Percentiles rank a stretch among this genome's conserved stretches.
These are phyloP conservation scores for Boletus rubroflammeus DNA, from an alignment of 768 basidiomycete genomes.

Conservation along the genomic window DNA sequence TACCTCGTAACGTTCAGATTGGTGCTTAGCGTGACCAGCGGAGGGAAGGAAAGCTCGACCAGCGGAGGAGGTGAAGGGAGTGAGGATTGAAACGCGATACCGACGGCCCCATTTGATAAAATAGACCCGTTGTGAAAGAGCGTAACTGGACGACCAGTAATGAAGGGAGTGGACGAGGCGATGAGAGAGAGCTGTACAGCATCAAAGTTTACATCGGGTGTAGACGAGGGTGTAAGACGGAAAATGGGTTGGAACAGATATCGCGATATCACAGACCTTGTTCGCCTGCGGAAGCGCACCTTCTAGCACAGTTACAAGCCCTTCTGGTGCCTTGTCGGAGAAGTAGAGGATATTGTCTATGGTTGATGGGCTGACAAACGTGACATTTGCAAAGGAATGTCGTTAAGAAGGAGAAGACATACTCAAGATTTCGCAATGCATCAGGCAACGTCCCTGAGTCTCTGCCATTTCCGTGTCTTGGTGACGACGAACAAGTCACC, in stretches of 20 bases:
- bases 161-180: constrained; percentile 73
- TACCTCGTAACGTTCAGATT: constrained; percentile 55
- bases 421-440: constrained; percentile 35
- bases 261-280: constrained; percentile 40
- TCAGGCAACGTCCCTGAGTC: constrained; percentile 32
- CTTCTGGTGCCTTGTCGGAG: constrained; percentile 56
- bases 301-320: constrained; percentile 43
- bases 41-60: constrained; percentile 33
- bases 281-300: constrained; percentile 40
- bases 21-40: constrained; percentile 41
- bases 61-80: constrained; percentile 6
- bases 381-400: background rate
- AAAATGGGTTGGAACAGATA: background rate
- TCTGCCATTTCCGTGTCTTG: background rate
- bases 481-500: background rate
- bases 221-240: background rate
- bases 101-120: constrained; percentile 64
- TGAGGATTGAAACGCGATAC: constrained; percentile 45
- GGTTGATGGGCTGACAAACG: constrained; percentile 14
- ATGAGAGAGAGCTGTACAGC: constrained; percentile 57
- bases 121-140: constrained; percentile 57
- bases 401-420: constrained; percentile 2
- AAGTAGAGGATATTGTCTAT: constrained; percentile 44
- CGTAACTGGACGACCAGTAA: constrained; percentile 72
- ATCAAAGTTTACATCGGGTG: background rate